Evolutionary conservation across 331 rosid genomes (phyloP).

Genomic region (Acacia concinna): DNA sequence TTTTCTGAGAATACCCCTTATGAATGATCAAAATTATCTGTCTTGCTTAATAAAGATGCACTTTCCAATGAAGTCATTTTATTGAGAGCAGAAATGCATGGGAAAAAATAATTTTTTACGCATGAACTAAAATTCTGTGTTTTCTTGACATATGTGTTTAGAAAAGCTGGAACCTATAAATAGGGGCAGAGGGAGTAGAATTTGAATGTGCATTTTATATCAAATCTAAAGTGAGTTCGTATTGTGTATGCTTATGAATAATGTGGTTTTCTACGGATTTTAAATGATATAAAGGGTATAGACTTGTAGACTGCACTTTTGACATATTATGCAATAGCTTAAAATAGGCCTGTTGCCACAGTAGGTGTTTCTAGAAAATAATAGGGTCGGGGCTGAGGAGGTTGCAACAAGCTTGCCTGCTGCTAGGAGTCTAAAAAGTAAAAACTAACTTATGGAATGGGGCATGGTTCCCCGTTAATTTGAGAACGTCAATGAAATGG

Average conservation of each 20-base stretch:
- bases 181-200: not conserved
- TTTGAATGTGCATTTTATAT: no score
- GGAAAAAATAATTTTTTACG: no score
- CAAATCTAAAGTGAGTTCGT: not conserved
- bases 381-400: not conserved
- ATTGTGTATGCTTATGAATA: not conserved
- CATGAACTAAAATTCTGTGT: no score
- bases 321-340: not conserved
- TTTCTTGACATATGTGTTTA: no score
- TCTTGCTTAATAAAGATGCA: not conserved
- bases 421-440: not conserved
- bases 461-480: not conserved
- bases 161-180: no score
- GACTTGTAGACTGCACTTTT: not conserved
- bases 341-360: not conserved
- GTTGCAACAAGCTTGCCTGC: not conserved
- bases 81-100: not conserved
- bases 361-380: not conserved
- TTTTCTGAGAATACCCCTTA: not conserved
- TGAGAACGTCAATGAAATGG: slow-evolving; percentile 2
- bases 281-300: not conserved
- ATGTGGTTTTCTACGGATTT: not conserved
- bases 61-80: not conserved
- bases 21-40: not conserved
- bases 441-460: slow-evolving; percentile 8